Percentiles rank a stretch among this genome's conserved stretches.
phyloP scores from a whole-genome alignment of 2,329 filamentous ascomycete genomes.

The Clonostachys rhizophaga region DNA sequence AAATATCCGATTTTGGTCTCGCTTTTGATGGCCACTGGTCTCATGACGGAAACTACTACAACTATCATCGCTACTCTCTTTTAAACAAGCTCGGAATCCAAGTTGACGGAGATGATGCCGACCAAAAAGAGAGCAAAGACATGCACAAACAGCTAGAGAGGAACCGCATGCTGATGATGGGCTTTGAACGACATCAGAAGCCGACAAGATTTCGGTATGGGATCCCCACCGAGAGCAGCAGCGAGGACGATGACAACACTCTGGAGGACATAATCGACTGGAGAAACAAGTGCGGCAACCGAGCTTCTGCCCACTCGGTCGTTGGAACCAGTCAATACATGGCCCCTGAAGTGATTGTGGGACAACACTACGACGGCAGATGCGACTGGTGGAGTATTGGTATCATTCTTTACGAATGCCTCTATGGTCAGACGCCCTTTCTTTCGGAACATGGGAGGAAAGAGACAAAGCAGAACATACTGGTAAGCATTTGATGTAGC shows the following conservation, averaged over 20 bases:
- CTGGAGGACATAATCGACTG: conserved; percentile 53
- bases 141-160: conserved; percentile 24
- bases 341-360: conserved; percentile 88
- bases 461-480: conserved; percentile 80
- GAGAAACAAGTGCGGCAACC: conserved; percentile 65
- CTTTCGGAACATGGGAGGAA: conserved; percentile 72
- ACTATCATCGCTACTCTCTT: conserved; percentile 74
- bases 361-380: conserved; percentile 80
- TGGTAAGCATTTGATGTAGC: conserved; percentile 43
- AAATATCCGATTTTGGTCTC: conserved; percentile 94
- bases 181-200: conserved; percentile 23
- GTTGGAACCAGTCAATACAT: conserved; percentile 98
- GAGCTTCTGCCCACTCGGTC: conserved; percentile 74
- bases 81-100: conserved; percentile 71
- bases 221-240: background rate
- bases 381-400: conserved; percentile 98
- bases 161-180: conserved; percentile 19
- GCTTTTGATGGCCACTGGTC: conserved; percentile 95
- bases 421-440: conserved; percentile 91
- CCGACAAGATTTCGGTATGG: conserved; percentile 7
- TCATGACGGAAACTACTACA: conserved; percentile 84
- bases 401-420: conserved; percentile 89
- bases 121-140: conserved; percentile 48
- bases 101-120: conserved; percentile 69
- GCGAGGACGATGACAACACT: conserved; percentile 14